Percentiles rank a stretch among this genome's conserved stretches.
phyloP scores from a whole-genome alignment of 208 protist species.

The Tritrichomonas foetus region DNA sequence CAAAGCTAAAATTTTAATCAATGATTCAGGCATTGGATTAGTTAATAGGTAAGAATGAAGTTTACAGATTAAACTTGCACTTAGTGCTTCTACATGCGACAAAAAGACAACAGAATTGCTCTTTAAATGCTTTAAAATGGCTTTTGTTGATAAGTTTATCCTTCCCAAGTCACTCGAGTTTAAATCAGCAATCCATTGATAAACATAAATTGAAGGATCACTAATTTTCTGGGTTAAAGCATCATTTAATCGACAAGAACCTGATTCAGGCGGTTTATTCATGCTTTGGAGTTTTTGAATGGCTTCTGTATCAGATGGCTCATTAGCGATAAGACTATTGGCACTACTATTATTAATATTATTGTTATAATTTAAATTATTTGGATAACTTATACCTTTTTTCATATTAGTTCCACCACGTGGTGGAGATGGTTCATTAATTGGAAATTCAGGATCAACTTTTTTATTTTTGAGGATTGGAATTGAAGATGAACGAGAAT shows the following conservation, averaged over 20 bases:
- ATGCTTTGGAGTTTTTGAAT: no score
- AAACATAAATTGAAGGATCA: not conserved
- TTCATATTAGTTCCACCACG: no score
- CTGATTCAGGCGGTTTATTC: no score
- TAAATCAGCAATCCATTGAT: not conserved
- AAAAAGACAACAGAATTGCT: not conserved
- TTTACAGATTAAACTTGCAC: not conserved
- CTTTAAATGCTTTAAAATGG: not conserved
- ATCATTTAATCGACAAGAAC: not conserved
- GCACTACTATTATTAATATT: no score
- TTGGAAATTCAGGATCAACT: no score
- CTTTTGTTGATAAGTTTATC: not conserved
- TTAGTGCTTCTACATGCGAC: not conserved
- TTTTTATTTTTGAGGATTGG: no score
- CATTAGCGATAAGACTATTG: no score
- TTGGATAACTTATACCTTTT: no score
- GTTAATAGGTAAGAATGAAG: not conserved
- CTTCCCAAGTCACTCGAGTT: not conserved
- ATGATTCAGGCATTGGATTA: not conserved
- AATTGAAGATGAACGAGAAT: no score
- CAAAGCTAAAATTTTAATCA: not conserved
- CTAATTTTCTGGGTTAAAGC: not conserved
- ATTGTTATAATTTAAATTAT: no score
- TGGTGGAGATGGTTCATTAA: no score
- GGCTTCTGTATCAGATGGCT: no score